A percentile compares a stretch with the other conserved stretches of the same genome.
Evolutionary conservation across 169 alveolate genomes (phyloP).

Genomic region (Plasmodium cynomolgi): DNA sequence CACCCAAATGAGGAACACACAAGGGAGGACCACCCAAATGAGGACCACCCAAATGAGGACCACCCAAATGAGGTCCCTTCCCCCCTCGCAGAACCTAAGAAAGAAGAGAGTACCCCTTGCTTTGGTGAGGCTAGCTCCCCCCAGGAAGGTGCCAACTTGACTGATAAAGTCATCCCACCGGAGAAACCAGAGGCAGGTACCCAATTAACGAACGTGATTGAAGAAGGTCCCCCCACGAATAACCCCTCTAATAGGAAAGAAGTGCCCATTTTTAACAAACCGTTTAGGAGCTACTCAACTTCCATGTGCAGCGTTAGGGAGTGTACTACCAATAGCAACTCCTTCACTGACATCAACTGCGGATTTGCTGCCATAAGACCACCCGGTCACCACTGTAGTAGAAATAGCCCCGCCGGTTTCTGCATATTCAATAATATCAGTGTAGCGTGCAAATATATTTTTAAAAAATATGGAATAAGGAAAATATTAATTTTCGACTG

Average conservation of each 20-base stretch:
- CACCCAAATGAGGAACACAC: background rate
- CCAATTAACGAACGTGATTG: background rate
- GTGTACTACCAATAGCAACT: background rate
- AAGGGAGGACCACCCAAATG: background rate
- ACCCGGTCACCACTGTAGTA: conserved; percentile 86
- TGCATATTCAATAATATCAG: conserved; percentile 94
- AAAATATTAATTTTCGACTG: conserved; percentile 94
- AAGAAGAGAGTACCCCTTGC: background rate
- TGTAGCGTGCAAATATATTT: conserved; percentile 92
- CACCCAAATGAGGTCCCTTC: background rate
- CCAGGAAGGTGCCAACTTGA: background rate
- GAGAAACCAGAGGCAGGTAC: background rate
- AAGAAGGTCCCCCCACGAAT: background rate
- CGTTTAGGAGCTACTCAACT: conserved; percentile 49
- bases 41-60: background rate
- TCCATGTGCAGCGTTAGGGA: conserved; percentile 39
- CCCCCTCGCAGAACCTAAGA: background rate
- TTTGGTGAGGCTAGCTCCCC: background rate
- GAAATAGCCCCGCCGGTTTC: conserved; percentile 88
- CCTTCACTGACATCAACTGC: conserved; percentile 50
- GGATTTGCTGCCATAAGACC: conserved; percentile 86
- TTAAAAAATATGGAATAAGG: conserved; percentile 85
- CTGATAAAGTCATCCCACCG: background rate
- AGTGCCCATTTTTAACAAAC: background rate
- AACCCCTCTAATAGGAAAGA: background rate